Percentiles rank a stretch among this genome's conserved stretches.
These are phyloP conservation scores for Fraxinus ornus DNA, from an alignment of 305 asterid genomes.

Conservation along the genomic window DNA sequence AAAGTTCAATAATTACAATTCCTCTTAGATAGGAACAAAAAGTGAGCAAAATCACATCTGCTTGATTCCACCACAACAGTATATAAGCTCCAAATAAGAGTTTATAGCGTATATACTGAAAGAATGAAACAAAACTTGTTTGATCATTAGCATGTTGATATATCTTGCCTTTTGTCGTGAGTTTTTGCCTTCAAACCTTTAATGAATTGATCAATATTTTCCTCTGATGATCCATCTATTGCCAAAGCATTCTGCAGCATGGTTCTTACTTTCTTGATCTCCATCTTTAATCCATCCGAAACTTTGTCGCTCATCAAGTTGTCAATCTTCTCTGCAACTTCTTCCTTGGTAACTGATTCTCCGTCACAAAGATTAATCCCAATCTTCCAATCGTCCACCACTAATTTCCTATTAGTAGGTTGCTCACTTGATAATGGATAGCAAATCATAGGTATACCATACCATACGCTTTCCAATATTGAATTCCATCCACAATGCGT, in stretches of 20 bases:
- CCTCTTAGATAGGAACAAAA: not conserved
- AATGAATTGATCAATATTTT: conserved; percentile 39
- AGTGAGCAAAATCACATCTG: not conserved
- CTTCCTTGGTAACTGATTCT: conserved; percentile 23
- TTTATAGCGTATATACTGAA: not conserved
- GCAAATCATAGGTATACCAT: conserved; percentile 50
- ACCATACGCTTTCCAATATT: conserved; percentile 56
- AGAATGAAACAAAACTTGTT: not conserved
- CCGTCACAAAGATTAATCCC: conserved; percentile 49
- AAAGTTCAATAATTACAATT: not conserved
- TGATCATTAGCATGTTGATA: not conserved
- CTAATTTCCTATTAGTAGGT: conserved; percentile 51
- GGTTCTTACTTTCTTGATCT: conserved; percentile 30
- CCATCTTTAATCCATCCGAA: conserved; percentile 26
- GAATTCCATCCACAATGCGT: conserved; percentile 78
- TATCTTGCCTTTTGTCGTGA: not conserved
- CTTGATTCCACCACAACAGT: not conserved
- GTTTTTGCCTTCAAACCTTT: conserved; percentile 39
- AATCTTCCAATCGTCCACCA: conserved; percentile 60
- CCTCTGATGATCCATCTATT: conserved; percentile 50
- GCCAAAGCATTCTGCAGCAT: conserved; percentile 43
- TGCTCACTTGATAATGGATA: conserved; percentile 55
- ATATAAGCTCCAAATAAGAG: not conserved
- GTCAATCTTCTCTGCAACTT: conserved; percentile 40
- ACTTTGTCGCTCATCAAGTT: conserved; percentile 30